phyloP scores from a whole-genome alignment of 2,329 filamentous ascomycete species.

The Alternaria longipes region DNA sequence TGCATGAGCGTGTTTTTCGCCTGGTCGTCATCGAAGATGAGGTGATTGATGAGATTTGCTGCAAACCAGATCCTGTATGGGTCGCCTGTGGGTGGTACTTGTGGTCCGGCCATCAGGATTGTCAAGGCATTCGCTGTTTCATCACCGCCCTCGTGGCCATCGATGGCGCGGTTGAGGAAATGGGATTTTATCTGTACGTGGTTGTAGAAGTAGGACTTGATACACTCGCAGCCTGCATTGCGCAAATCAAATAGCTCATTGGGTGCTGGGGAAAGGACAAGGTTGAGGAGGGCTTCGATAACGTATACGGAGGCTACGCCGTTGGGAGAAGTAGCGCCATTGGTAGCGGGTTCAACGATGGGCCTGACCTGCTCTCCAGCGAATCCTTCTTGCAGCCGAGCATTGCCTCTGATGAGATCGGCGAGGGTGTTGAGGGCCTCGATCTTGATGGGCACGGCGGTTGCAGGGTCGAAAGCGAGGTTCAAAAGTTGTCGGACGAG shows the following conservation, averaged over 20 bases:
- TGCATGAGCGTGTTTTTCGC: constrained; percentile 82
- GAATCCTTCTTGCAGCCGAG: constrained; percentile 84
- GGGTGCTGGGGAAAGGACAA: constrained; percentile 75
- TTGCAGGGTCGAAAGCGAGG: constrained; percentile 78
- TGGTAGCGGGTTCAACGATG: constrained; percentile 58
- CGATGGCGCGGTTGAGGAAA: constrained; percentile 87
- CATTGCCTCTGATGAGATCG: constrained; percentile 85
- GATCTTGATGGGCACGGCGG: constrained; percentile 79
- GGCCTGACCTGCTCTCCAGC: constrained; percentile 82
- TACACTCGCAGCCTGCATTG: constrained; percentile 84
- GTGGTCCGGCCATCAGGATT: constrained; percentile 75
- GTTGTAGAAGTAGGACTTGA: constrained; percentile 89
- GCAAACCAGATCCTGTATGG: constrained; percentile 93
- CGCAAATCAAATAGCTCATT: constrained; percentile 79
- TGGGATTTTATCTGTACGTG: constrained; percentile 84
- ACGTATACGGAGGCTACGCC: constrained; percentile 78
- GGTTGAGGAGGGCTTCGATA: constrained; percentile 88
- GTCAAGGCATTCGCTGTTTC: constrained; percentile 89
- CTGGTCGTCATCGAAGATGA: constrained; percentile 80
- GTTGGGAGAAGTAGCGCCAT: constrained; percentile 56
- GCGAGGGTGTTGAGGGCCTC: constrained; percentile 88
- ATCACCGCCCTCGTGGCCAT: constrained; percentile 81
- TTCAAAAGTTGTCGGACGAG: constrained; percentile 81
- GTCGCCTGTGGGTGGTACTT: constrained; percentile 71
- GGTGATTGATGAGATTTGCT: constrained; percentile 83